phyloP scores from a whole-genome alignment of 768 basidiomycete genomes.

The Boletus tylopilopsis region DNA sequence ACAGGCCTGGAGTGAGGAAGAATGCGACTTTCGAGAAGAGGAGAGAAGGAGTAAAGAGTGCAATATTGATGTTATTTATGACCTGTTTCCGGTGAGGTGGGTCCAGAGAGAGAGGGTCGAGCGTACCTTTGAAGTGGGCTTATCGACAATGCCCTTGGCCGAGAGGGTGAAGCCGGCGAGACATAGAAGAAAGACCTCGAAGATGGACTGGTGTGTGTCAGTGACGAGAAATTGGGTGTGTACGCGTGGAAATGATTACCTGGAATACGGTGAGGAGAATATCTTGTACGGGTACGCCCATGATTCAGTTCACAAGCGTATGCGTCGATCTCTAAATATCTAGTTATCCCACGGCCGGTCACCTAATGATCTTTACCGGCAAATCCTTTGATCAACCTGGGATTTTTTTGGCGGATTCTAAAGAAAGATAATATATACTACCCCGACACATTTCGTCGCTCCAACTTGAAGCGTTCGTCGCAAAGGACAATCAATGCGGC shows the following conservation, averaged over 20 bases:
- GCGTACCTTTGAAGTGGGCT: constrained; percentile 80
- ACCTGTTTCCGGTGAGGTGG: constrained; percentile 39
- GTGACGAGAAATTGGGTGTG: neutral
- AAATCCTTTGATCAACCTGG: too few species aligned
- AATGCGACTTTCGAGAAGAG: constrained; percentile 96
- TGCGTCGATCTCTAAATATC: too few species aligned
- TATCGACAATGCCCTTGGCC: constrained; percentile 76
- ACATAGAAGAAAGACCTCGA: constrained; percentile 86
- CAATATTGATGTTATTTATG: constrained; percentile 80
- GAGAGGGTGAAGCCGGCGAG: constrained; percentile 82
- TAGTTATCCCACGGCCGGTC: too few species aligned
- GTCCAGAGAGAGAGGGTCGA: neutral
- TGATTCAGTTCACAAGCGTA: too few species aligned
- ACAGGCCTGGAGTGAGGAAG: constrained; percentile 72
- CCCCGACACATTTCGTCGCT: too few species aligned
- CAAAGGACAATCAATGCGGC: too few species aligned
- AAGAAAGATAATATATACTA: too few species aligned
- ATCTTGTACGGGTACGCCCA: constrained; percentile 9
- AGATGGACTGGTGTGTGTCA: constrained; percentile 60
- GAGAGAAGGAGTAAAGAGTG: constrained; percentile 84
- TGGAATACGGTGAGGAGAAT: constrained; percentile 30
- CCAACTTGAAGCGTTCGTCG: too few species aligned
- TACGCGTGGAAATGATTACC: constrained; percentile 13
- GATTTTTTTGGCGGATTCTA: too few species aligned
- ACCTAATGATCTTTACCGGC: too few species aligned